A percentile compares a stretch with the other conserved stretches of the same genome.
Conservation (phyloP, 495 filamentous ascomycete species). For the Tuber borchii region DNA sequence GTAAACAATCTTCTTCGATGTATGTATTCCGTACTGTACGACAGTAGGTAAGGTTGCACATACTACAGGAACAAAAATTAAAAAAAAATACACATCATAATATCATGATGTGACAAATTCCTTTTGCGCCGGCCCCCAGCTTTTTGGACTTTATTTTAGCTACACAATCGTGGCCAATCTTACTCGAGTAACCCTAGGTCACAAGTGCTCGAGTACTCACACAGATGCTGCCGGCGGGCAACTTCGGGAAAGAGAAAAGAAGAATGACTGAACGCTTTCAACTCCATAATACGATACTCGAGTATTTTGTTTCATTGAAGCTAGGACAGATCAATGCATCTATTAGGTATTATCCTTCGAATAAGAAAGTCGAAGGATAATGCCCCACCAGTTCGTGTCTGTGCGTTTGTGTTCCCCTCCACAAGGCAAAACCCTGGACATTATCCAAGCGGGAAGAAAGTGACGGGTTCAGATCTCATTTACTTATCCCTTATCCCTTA, state of each 20-base stretch:
- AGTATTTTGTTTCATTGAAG: neutral
- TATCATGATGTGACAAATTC: neutral
- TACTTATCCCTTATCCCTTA: neutral
- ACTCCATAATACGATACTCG: neutral
- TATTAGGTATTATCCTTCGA: neutral
- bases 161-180: neutral
- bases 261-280: neutral
- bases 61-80: neutral
- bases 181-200: neutral
- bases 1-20: too few species aligned
- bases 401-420: neutral
- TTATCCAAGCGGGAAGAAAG: neutral
- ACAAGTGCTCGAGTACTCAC: neutral
- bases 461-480: neutral
- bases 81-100: neutral
- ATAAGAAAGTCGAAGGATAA: neutral
- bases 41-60: neutral
- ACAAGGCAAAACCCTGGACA: neutral
- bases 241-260: neutral
- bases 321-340: neutral
- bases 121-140: neutral
- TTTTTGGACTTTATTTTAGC: neutral
- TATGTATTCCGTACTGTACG: neutral
- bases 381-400: neutral
- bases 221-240: neutral